These are phyloP conservation scores for Mycotypha africana DNA, from an alignment of 371 early-diverging fungal genomes.

Conservation along the genomic window DNA sequence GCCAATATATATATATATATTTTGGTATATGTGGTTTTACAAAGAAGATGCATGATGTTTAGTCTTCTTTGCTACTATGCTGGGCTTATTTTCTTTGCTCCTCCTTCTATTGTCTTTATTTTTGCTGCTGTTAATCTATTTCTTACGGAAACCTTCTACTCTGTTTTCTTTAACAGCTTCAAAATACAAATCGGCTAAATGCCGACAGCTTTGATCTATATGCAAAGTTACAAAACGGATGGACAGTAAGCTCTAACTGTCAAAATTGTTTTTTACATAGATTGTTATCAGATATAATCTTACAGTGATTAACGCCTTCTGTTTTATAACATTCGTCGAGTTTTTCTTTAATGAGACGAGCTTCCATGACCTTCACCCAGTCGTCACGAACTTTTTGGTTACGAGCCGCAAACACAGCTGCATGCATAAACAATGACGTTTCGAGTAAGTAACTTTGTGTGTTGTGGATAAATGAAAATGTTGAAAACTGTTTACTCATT, in stretches of 20 bases:
- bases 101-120: no score
- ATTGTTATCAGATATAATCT: conserved; percentile 24
- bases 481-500: no score
- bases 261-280: no score
- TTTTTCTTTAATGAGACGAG: conserved; percentile 69
- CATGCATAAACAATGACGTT: background rate
- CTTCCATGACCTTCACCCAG: conserved; percentile 84
- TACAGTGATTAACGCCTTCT: conserved; percentile 82
- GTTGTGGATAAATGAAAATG: background rate
- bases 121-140: background rate
- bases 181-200: conserved; percentile 42
- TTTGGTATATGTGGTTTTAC: no score
- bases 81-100: no score
- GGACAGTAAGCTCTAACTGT: no score
- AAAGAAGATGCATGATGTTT: no score
- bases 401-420: conserved; percentile 71
- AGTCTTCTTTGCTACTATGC: no score
- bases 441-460: background rate
- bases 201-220: conserved; percentile 45
- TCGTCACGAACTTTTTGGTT: conserved; percentile 74
- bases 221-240: no score
- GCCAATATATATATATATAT: no score
- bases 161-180: conserved; percentile 38
- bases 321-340: conserved; percentile 73
- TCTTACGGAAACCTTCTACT: conserved; percentile 44